phyloP scores from a whole-genome alignment of 2,329 filamentous ascomycete genomes.

The Ophiosphaerella herpotricha region DNA sequence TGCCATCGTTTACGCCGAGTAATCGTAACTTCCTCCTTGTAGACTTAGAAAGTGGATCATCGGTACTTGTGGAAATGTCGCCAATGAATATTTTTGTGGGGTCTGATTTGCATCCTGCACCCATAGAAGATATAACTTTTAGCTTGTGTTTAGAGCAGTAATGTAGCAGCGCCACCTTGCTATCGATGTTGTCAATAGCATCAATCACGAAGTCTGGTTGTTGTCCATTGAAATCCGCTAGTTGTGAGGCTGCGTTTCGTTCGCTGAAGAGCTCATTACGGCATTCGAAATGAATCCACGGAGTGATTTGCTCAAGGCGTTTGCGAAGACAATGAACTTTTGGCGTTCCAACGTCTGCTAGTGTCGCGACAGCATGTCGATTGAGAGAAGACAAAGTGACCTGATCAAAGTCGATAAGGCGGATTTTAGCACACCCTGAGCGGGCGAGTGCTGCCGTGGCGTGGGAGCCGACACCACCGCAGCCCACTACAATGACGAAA shows the following conservation, averaged over 20 bases:
- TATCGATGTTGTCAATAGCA: constrained; percentile 98
- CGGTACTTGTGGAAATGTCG: constrained; percentile 85
- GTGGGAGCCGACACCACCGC: constrained; percentile 94
- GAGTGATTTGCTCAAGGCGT: constrained; percentile 81
- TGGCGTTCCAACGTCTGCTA: constrained; percentile 88
- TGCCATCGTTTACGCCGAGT: constrained; percentile 78
- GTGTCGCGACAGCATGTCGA: constrained; percentile 90
- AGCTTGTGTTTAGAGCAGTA: constrained; percentile 81
- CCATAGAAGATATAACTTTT: constrained; percentile 92
- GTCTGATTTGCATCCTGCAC: constrained; percentile 90
- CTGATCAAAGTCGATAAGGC: constrained; percentile 96
- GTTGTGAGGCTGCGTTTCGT: constrained; percentile 65
- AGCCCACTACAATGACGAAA: constrained; percentile 88
- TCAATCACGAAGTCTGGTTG: constrained; percentile 89
- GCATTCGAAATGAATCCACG: constrained; percentile 90
- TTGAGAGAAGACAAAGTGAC: constrained; percentile 94
- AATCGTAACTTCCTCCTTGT: constrained; percentile 79
- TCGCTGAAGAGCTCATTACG: constrained; percentile 81
- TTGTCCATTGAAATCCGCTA: constrained; percentile 69
- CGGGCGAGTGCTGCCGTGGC: constrained; percentile 83
- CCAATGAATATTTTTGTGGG: constrained; percentile 85
- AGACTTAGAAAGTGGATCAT: constrained; percentile 84
- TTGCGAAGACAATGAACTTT: constrained; percentile 86
- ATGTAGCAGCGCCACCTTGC: constrained; percentile 86
- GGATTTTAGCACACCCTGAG: constrained; percentile 84